These are phyloP conservation scores for Triangularia setosa DNA, from an alignment of 2,329 filamentous ascomycete genomes.

Conservation along the genomic window DNA sequence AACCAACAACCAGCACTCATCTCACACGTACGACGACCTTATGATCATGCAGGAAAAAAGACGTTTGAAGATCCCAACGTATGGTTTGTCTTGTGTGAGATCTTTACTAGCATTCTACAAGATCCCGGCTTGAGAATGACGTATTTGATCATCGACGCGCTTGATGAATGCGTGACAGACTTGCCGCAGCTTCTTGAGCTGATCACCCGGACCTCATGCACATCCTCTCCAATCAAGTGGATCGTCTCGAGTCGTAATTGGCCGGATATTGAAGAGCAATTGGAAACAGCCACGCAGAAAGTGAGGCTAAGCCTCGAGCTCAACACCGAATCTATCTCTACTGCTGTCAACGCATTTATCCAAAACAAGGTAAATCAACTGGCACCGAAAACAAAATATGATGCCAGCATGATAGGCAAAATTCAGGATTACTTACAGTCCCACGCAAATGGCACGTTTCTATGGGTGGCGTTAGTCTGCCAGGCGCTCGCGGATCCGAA, in stretches of 20 bases:
- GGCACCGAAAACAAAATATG: conserved; percentile 24
- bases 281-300: conserved; percentile 24
- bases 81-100: conserved; percentile 35
- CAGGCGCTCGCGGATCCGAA: conserved; percentile 28
- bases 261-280: conserved; percentile 33
- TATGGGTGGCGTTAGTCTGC: conserved; percentile 43
- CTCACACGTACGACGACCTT: conserved; percentile 30
- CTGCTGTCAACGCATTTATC: conserved; percentile 39
- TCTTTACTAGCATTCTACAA: conserved; percentile 39
- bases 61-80: conserved; percentile 38
- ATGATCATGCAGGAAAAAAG: background rate
- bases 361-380: conserved; percentile 28
- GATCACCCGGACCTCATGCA: conserved; percentile 28
- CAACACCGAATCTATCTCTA: conserved; percentile 28
- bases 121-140: conserved; percentile 30
- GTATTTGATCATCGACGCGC: conserved; percentile 43
- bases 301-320: conserved; percentile 36
- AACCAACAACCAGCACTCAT: conserved; percentile 32
- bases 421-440: conserved; percentile 20
- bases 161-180: conserved; percentile 42
- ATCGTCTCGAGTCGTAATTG: conserved; percentile 42
- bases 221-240: conserved; percentile 35
- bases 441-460: conserved; percentile 39
- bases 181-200: conserved; percentile 33
- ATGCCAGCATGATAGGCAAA: conserved; percentile 25